Base-by-base conservation (phyloP, 2,329 filamentous ascomycete genomes). In the Colletotrichum nymphaeae region DNA sequence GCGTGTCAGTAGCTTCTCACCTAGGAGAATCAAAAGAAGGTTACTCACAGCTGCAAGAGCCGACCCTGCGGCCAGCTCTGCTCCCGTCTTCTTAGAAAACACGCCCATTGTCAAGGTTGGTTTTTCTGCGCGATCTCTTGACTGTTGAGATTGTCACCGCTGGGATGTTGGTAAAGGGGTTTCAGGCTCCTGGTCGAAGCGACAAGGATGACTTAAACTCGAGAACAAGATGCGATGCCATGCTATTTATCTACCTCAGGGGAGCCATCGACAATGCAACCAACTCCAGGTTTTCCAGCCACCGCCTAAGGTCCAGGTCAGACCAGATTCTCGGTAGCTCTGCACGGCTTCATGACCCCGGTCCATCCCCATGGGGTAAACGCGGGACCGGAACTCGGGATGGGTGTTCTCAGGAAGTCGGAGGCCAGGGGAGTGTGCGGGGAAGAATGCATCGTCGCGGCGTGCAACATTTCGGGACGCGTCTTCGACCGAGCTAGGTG, bases 331-430 rank as follows among this genome's bases (percentile, higher is more conserved):
- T 64, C 42, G 59, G 70, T 37, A 30, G 14, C 4, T 65, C 53
- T 55, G 16, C 59, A 58, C 26, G 56, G 53, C 35, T 26, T 28
- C 46, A 64, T 60, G n/a, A 37, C 30, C 32, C 60, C 24, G 2
- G 11, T 42, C n/a, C 35, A 35, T 37, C 62, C 55, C 62, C 60
- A 66, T 62, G 67, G 56, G 60, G 42, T 32, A 37, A 22, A 59
- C 66, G 55, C 46, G 32, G 30, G 32, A 19, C 22, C 60, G 66
- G 66, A 70, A 57, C 26, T 63, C 59, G 53, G 69, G 14, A 42
- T 19, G 16, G 12, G 4, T n/a, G 59, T 37, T 35, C 1, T 52
- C 19, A 30, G 58, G 46, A 49, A 64, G 22, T 64, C 53, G 70
- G 70, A 64, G 19, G 3, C 53, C 24, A 64, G 42, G 62, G 30